Evolutionary conservation across 331 rosid genomes (phyloP).

Genomic region (Pyrus hybrid): DNA sequence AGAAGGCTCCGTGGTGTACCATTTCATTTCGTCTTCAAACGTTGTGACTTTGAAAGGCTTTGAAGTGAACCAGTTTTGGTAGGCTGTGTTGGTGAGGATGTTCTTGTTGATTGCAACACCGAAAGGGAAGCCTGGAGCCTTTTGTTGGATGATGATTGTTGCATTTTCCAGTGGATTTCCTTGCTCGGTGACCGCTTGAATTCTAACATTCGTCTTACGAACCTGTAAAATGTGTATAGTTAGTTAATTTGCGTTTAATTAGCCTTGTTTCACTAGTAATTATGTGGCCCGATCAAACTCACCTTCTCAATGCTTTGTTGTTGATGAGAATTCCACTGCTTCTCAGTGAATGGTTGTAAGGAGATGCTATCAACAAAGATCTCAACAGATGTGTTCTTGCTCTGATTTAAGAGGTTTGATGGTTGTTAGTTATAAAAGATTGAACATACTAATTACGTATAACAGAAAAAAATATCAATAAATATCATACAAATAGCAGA

Average conservation of each 20-base stretch:
- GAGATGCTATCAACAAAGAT: conserved; percentile 49
- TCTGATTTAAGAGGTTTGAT: neutral
- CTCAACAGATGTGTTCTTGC: conserved; percentile 14
- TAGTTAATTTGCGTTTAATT: neutral
- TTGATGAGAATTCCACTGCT: conserved; percentile 56
- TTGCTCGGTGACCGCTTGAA: conserved; percentile 27
- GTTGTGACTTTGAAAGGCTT: conserved; percentile 3
- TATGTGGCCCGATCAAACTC: neutral
- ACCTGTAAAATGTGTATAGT: conserved; percentile 16
- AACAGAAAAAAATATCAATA: neutral
- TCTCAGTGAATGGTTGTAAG: conserved; percentile 46
- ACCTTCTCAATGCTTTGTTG: conserved; percentile 48
- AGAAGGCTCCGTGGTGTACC: conserved; percentile 45
- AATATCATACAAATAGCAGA: neutral
- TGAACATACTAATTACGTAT: neutral
- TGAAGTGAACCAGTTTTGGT: conserved; percentile 52
- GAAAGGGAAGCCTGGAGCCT: conserved; percentile 34
- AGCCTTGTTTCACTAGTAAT: neutral
- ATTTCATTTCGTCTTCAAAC: conserved; percentile 76
- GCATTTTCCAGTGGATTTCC: conserved; percentile 51
- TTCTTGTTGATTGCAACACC: conserved; percentile 42
- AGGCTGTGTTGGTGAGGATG: conserved; percentile 43
- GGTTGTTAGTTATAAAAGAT: neutral
- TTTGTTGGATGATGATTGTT: conserved; percentile 18
- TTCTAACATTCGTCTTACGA: conserved; percentile 40